Percentiles rank a stretch among this genome's conserved stretches.
These are phyloP conservation scores for Claviceps sp. DNA, from an alignment of 2,329 filamentous ascomycete genomes.

Conservation along the genomic window DNA sequence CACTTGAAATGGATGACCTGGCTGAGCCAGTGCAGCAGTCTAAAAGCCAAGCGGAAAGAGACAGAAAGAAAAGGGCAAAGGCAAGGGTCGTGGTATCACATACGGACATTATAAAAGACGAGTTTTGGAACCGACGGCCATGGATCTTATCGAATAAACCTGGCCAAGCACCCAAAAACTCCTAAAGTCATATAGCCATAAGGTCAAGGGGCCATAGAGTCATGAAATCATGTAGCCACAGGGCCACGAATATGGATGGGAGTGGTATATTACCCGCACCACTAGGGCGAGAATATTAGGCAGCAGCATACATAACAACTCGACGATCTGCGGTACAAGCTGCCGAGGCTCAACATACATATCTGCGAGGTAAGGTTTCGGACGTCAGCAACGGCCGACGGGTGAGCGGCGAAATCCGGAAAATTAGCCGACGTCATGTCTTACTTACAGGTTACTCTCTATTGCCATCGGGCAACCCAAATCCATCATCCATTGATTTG, in stretches of 20 bases:
- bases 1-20: conserved; percentile 32
- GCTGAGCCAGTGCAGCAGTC: conserved; percentile 47
- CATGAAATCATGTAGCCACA: too few species aligned
- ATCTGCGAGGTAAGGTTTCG: background rate
- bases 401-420: background rate
- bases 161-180: conserved; percentile 53
- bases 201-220: too few species aligned
- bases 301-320: too few species aligned
- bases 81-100: conserved; percentile 72
- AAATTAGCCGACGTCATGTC: background rate
- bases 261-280: too few species aligned
- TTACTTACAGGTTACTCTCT: background rate
- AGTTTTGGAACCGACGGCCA: conserved; percentile 79
- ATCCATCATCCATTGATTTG: background rate
- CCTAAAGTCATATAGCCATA: conserved; percentile 15
- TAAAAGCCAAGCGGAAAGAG: conserved; percentile 71
- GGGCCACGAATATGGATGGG: too few species aligned
- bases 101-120: conserved; percentile 87
- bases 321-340: too few species aligned
- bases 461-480: background rate
- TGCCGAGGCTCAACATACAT: background rate
- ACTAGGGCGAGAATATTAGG: too few species aligned
- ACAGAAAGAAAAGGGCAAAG: conserved; percentile 68
- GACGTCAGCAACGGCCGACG: background rate
- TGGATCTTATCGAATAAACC: conserved; percentile 71